phyloP scores from a whole-genome alignment of 192 early-diverging fungal genomes.

The Ambispora gerdemannii region DNA sequence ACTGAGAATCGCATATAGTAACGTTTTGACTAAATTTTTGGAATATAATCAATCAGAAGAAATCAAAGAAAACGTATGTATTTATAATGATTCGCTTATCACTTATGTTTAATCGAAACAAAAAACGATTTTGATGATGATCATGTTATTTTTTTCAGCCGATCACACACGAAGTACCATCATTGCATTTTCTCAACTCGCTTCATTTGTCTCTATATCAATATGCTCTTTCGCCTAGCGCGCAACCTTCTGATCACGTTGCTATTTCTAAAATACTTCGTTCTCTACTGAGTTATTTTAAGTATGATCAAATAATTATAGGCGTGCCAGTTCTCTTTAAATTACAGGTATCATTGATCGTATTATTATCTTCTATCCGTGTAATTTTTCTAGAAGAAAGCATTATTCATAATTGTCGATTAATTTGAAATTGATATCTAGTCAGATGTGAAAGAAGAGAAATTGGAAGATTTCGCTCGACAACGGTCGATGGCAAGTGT shows the following conservation, averaged over 20 bases:
- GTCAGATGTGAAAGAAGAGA: slow-evolving; percentile 20
- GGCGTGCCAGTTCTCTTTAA: slow-evolving; percentile 42
- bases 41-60: slow-evolving; percentile 30
- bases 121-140: not conserved
- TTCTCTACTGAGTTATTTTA: slow-evolving; percentile 14
- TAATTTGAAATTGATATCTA: not conserved
- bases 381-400: too few relatives aligned
- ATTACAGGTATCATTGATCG: slow-evolving; percentile 42
- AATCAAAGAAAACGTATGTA: slow-evolving; percentile 1
- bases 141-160: not conserved
- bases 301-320: slow-evolving; percentile 43
- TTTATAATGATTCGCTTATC: not conserved
- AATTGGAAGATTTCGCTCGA: slow-evolving; percentile 1
- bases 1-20: slow-evolving; percentile 41
- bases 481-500: slow-evolving; percentile 21
- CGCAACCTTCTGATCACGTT: slow-evolving; percentile 9
- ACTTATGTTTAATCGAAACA: not conserved
- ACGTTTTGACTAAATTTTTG: slow-evolving; percentile 41
- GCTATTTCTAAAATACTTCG: slow-evolving; percentile 3
- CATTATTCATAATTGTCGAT: too few relatives aligned
- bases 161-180: not conserved
- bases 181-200: slow-evolving; percentile 24
- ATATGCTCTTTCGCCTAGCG: not conserved
- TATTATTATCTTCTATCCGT: too few relatives aligned
- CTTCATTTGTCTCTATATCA: slow-evolving; percentile 26